Conservation (phyloP, 2,329 filamentous ascomycete species). For the Myrmaecium sp. region DNA sequence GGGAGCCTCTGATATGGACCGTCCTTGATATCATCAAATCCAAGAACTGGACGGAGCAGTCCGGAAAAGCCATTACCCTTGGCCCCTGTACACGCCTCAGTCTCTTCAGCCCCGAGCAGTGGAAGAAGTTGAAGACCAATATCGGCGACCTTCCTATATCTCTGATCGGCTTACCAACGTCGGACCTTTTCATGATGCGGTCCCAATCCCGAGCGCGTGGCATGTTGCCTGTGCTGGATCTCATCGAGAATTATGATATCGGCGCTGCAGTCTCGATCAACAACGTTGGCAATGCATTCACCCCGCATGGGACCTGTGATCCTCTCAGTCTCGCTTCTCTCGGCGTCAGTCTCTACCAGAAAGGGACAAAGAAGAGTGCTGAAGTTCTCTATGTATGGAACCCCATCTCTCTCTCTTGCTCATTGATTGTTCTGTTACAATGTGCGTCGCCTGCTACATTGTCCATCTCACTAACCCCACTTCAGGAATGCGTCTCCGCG, state of each 20-base stretch:
- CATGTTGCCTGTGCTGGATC: conserved; percentile 42
- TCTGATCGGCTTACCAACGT: conserved; percentile 54
- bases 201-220: conserved; percentile 31
- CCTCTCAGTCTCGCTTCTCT: conserved; percentile 45
- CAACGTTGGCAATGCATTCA: conserved; percentile 61
- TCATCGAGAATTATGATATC: conserved; percentile 42
- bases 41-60: conserved; percentile 29
- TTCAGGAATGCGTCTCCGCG: conserved; percentile 31
- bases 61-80: conserved; percentile 25
- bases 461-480: conserved; percentile 7
- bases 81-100: conserved; percentile 55
- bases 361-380: conserved; percentile 42
- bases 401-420: neutral
- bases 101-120: conserved; percentile 33
- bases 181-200: conserved; percentile 57
- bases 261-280: conserved; percentile 49
- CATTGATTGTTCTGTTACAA: neutral
- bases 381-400: conserved; percentile 38
- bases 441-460: neutral
- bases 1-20: conserved; percentile 35
- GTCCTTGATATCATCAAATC: conserved; percentile 35
- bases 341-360: conserved; percentile 50
- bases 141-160: conserved; percentile 41
- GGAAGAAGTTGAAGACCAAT: conserved; percentile 28
- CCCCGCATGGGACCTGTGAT: conserved; percentile 50